These are phyloP conservation scores for Lycium ferocissimum DNA, from an alignment of 257 asterid genomes.

Conservation along the genomic window DNA sequence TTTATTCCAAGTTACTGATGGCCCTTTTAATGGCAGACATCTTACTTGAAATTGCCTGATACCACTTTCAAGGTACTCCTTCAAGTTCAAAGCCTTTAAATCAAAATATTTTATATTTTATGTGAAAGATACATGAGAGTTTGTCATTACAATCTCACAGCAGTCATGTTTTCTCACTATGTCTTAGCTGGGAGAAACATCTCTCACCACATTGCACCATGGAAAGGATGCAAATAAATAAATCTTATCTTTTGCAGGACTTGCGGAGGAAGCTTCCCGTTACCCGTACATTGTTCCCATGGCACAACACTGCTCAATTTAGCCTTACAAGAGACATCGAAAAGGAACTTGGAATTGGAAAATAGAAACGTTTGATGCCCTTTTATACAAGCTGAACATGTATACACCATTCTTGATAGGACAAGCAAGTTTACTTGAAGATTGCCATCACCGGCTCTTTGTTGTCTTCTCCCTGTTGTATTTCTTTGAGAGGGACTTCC, in stretches of 20 bases:
- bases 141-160: background rate
- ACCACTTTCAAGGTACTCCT: conserved; percentile 91
- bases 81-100: conserved; percentile 9
- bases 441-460: conserved; percentile 19
- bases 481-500: background rate
- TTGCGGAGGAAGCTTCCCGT: conserved; percentile 98
- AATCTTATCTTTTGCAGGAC: conserved; percentile 56
- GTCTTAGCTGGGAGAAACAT: background rate
- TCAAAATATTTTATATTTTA: background rate
- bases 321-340: conserved; percentile 83
- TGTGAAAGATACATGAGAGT: background rate
- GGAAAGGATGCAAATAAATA: background rate
- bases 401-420: conserved; percentile 7
- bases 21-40: conserved; percentile 58
- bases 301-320: conserved; percentile 93
- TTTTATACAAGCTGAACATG: conserved; percentile 8
- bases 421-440: conserved; percentile 23
- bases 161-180: background rate
- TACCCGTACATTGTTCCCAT: conserved; percentile 90
- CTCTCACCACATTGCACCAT: conserved; percentile 22
- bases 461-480: background rate
- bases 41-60: conserved; percentile 80
- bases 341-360: conserved; percentile 77
- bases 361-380: conserved; percentile 35
- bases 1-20: background rate